Conservation (phyloP, 2,329 filamentous ascomycete genomes). For the Emmonsiellopsis sp. region DNA sequence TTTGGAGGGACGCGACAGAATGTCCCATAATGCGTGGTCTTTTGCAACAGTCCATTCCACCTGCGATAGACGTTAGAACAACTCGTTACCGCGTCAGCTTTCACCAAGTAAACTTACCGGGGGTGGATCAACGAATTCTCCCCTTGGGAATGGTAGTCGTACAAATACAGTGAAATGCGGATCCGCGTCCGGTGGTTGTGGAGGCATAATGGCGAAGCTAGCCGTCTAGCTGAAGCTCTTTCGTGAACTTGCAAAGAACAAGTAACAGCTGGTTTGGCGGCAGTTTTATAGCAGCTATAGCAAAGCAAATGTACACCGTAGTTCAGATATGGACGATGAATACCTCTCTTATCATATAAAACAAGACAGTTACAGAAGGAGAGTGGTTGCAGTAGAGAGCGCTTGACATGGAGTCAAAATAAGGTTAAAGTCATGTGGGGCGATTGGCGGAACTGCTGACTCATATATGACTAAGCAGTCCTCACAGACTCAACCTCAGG, state of each 20-base stretch:
- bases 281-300: too few species aligned
- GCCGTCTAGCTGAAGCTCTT: neutral
- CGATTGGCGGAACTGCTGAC: too few species aligned
- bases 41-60: constrained; percentile 82
- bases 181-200: constrained; percentile 2
- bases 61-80: constrained; percentile 36
- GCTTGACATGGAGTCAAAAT: too few species aligned
- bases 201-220: neutral
- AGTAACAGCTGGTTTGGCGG: neutral
- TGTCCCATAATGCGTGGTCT: constrained; percentile 81
- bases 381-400: too few species aligned
- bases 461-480: too few species aligned
- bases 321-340: too few species aligned
- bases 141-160: constrained; percentile 77
- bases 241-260: neutral
- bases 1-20: constrained; percentile 72
- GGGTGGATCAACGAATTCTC: constrained; percentile 82
- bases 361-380: too few species aligned
- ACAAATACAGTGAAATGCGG: constrained; percentile 63
- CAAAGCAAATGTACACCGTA: too few species aligned
- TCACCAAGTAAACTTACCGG: constrained; percentile 47
- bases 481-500: too few species aligned
- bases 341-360: too few species aligned
- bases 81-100: constrained; percentile 4
- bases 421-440: too few species aligned